Conservation (phyloP, 192 early-diverging fungal species). For the Dissophora globulifera region DNA sequence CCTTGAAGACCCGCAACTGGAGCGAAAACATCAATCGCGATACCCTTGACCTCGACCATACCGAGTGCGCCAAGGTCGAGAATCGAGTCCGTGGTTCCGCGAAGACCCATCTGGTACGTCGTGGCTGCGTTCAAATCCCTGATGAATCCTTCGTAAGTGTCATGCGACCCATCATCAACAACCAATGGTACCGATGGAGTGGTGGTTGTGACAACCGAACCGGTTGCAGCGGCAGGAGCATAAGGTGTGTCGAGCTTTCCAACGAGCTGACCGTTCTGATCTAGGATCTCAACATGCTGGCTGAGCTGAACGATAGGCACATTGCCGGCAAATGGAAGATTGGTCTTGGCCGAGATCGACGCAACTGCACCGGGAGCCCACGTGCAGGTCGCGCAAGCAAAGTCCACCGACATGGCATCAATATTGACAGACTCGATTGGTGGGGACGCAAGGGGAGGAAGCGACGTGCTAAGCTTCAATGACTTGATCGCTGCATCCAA, state of each 20-base stretch:
- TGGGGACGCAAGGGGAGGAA: slow-evolving; percentile 1
- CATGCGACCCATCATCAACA: slow-evolving; percentile 46
- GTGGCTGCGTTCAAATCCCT: slow-evolving; percentile 45
- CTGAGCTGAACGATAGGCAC: slow-evolving; percentile 58
- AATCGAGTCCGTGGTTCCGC: slow-evolving; percentile 56
- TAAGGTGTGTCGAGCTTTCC: slow-evolving; percentile 21
- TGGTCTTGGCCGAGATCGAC: slow-evolving; percentile 54
- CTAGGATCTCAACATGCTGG: slow-evolving; percentile 57
- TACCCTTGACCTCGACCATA: slow-evolving; percentile 40
- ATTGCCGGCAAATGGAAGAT: slow-evolving; percentile 64
- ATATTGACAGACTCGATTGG: slow-evolving; percentile 57
- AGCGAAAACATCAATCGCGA: slow-evolving; percentile 50
- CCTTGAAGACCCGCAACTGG: slow-evolving; percentile 35
- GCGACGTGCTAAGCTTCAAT: neutral
- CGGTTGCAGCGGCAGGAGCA: slow-evolving; percentile 32
- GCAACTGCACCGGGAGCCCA: slow-evolving; percentile 55
- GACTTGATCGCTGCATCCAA: slow-evolving; percentile 9
- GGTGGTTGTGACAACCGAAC: slow-evolving; percentile 54
- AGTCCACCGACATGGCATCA: slow-evolving; percentile 61
- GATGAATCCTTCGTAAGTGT: slow-evolving; percentile 57
- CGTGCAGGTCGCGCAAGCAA: slow-evolving; percentile 30
- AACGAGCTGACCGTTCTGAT: neutral
- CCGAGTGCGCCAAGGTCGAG: slow-evolving; percentile 51
- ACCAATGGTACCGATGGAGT: slow-evolving; percentile 33
- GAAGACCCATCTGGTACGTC: slow-evolving; percentile 49